These are phyloP conservation scores for Euphorbia pulcherrima DNA, from an alignment of 345 rosid genomes.

Conservation along the genomic window DNA sequence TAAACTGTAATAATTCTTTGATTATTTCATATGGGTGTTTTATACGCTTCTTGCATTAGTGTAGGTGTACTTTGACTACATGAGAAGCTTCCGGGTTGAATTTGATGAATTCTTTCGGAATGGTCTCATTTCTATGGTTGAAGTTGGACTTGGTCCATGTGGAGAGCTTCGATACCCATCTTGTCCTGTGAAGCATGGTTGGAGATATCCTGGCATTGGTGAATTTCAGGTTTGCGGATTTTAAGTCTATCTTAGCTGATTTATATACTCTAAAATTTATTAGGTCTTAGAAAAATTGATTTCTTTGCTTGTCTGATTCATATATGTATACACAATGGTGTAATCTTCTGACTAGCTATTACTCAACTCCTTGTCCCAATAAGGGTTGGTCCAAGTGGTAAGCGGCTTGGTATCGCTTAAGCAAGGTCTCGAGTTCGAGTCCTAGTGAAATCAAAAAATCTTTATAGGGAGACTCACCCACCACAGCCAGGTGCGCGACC, in stretches of 20 bases:
- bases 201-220: slow-evolving; percentile 98
- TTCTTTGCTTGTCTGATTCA: background rate
- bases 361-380: background rate
- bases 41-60: slow-evolving; percentile 13
- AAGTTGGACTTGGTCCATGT: slow-evolving; percentile 92
- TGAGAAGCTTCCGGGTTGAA: slow-evolving; percentile 94
- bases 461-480: too few relatives aligned
- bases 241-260: slow-evolving; percentile 11
- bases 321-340: background rate
- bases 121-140: slow-evolving; percentile 71
- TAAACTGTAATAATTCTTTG: background rate
- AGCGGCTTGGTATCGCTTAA: too few relatives aligned
- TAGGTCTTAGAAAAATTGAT: background rate
- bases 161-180: slow-evolving; percentile 96
- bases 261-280: background rate
- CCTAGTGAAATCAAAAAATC: too few relatives aligned
- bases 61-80: slow-evolving; percentile 94
- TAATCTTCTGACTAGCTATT: slow-evolving; percentile 2
- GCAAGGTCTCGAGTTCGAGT: too few relatives aligned
- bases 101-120: slow-evolving; percentile 67
- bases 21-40: slow-evolving; percentile 8
- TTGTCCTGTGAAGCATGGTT: slow-evolving; percentile 92
- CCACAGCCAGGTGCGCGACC: too few relatives aligned
- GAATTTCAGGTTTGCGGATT: slow-evolving; percentile 70
- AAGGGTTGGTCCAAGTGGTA: too few relatives aligned